A percentile compares a stretch with the other conserved stretches of the same genome.
These are phyloP conservation scores for Candida germanica DNA, from an alignment of 805 yeast species.

Conservation along the genomic window DNA sequence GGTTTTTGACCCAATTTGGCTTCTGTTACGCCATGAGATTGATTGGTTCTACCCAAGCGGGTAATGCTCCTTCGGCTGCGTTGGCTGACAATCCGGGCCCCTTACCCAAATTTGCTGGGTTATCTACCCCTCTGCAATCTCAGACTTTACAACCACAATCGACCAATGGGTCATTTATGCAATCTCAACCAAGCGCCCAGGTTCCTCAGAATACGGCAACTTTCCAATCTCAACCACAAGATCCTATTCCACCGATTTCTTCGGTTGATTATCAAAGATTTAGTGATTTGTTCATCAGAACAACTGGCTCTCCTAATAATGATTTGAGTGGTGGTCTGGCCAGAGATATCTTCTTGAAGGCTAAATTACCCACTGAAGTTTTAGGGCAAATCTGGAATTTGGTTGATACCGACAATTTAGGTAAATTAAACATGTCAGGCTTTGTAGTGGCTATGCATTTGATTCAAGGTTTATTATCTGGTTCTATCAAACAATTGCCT, in stretches of 20 bases:
- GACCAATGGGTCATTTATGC: constrained; percentile 40
- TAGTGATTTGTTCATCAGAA: constrained; percentile 68
- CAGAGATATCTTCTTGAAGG: constrained; percentile 81
- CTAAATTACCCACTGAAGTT: constrained; percentile 72
- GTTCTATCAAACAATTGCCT: constrained; percentile 56
- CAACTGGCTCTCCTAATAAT: constrained; percentile 52
- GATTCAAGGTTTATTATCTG: constrained; percentile 75
- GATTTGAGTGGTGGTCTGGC: constrained; percentile 77
- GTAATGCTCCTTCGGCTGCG: constrained; percentile 50
- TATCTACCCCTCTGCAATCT: constrained; percentile 12
- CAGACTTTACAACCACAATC: constrained; percentile 30
- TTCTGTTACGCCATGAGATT: constrained; percentile 85
- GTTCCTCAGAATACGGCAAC: constrained; percentile 31
- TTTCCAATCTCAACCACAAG: constrained; percentile 28
- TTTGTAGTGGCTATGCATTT: constrained; percentile 94
- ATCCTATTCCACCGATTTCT: constrained; percentile 49
- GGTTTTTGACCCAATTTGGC: constrained; percentile 75
- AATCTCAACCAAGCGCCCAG: constrained; percentile 37
- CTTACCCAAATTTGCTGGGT: constrained; percentile 54
- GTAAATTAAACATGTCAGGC: constrained; percentile 68
- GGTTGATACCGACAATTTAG: constrained; percentile 74
- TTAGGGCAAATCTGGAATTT: constrained; percentile 88
- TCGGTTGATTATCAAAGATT: constrained; percentile 60
- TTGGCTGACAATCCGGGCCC: constrained; percentile 62
- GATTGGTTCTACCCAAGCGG: constrained; percentile 82